These are phyloP conservation scores for Ogataea populi-albae DNA, from an alignment of 805 yeast species.

Conservation along the genomic window DNA sequence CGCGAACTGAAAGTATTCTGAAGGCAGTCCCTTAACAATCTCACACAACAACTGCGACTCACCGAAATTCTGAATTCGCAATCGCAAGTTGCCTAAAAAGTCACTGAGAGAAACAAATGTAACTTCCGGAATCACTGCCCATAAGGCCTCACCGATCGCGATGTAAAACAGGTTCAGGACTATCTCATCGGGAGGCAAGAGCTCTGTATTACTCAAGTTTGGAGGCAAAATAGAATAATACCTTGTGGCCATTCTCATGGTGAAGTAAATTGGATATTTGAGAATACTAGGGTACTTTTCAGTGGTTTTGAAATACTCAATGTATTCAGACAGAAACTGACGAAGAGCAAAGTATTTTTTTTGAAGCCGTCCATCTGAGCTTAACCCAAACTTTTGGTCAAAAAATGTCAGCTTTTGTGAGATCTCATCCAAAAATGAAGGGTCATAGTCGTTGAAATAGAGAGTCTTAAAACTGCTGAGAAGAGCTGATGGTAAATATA, in stretches of 20 bases:
- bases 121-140: constrained; percentile 21
- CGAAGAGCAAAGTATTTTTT: background rate
- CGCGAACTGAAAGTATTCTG: constrained; percentile 2
- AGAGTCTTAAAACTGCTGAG: constrained; percentile 16
- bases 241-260: constrained; percentile 9
- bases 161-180: constrained; percentile 17
- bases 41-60: constrained; percentile 7
- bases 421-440: constrained; percentile 15
- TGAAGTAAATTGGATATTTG: constrained; percentile 11
- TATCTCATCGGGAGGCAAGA: constrained; percentile 11
- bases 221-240: constrained; percentile 16
- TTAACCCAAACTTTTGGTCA: constrained; percentile 1
- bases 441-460: constrained; percentile 17
- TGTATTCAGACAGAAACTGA: constrained; percentile 7
- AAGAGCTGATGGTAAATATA: constrained; percentile 13
- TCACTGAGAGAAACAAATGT: constrained; percentile 16
- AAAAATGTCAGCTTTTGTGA: constrained; percentile 9
- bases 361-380: background rate
- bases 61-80: constrained; percentile 14
- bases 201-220: constrained; percentile 9
- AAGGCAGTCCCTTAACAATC: constrained; percentile 2
- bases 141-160: constrained; percentile 18
- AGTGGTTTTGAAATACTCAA: constrained; percentile 2
- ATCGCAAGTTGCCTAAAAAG: constrained; percentile 17
- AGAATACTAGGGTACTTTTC: constrained; percentile 6